Conservation (phyloP, 2,329 filamentous ascomycete species). For the Phialophora tarda region DNA sequence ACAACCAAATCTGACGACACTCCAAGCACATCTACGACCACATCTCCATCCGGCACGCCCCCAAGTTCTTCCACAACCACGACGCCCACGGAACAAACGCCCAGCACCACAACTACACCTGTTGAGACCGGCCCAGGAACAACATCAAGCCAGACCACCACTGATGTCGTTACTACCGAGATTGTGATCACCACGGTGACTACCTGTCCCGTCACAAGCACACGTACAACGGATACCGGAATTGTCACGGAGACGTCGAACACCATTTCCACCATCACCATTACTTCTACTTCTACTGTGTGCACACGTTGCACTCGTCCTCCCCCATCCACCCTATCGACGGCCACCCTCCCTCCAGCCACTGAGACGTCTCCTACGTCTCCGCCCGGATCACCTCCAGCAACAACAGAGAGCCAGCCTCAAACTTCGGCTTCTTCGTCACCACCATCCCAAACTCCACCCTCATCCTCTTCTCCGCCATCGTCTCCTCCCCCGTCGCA, state of each 20-base stretch:
- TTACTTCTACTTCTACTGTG: conserved; percentile 24
- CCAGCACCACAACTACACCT: conserved; percentile 23
- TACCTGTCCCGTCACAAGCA: conserved; percentile 27
- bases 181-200: conserved; percentile 23
- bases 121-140: conserved; percentile 9
- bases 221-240: conserved; percentile 25
- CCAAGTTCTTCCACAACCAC: conserved; percentile 23
- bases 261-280: conserved; percentile 25
- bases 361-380: conserved; percentile 41
- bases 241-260: conserved; percentile 22
- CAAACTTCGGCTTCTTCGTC: conserved; percentile 3
- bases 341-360: conserved; percentile 7
- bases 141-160: conserved; percentile 13
- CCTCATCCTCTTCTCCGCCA: conserved; percentile 15
- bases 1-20: conserved; percentile 16
- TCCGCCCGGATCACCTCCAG: conserved; percentile 31
- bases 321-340: conserved; percentile 19
- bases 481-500: conserved; percentile 10
- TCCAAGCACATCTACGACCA: conserved; percentile 15
- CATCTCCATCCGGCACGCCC: conserved; percentile 19
- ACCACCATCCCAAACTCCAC: conserved; percentile 3
- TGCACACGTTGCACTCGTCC: conserved; percentile 24
- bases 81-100: conserved; percentile 7
- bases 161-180: conserved; percentile 25
- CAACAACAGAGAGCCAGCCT: neutral